Evolutionary conservation across 441 rosid genomes (phyloP).

Genomic region (Heliophila coronopifolia): DNA sequence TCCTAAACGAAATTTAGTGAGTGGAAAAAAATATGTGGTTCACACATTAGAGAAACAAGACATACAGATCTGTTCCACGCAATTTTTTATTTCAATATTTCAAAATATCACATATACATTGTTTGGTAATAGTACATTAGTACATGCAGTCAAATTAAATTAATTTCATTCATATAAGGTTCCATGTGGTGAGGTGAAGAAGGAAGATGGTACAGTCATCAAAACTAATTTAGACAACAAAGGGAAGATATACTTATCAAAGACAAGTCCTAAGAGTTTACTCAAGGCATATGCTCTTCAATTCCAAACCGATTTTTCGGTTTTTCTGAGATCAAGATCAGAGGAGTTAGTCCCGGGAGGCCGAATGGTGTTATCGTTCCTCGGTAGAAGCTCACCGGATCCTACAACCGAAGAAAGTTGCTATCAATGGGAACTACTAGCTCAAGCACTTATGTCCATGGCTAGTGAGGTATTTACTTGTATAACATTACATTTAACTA

Average conservation of each 20-base stretch:
- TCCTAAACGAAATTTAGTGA: too few species aligned
- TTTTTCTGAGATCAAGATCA: conserved; percentile 25
- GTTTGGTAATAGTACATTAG: not conserved
- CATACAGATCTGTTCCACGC: too few species aligned
- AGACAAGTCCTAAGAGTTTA: conserved; percentile 27
- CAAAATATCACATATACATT: conserved; percentile 6
- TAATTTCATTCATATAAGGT: conserved; percentile 17
- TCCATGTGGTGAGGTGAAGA: conserved; percentile 22
- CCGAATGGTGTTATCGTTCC: conserved; percentile 31
- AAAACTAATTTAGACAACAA: conserved; percentile 19
- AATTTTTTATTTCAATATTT: too few species aligned
- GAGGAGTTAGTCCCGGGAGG: conserved; percentile 33
- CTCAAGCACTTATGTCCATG: conserved; percentile 34
- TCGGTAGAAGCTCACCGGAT: conserved; percentile 29
- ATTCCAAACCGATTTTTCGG: conserved; percentile 27
- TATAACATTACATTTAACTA: conserved; percentile 7
- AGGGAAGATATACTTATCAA: conserved; percentile 31
- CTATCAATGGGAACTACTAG: conserved; percentile 34
- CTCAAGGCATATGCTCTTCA: conserved; percentile 30
- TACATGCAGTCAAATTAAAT: not conserved
- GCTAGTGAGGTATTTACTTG: conserved; percentile 29
- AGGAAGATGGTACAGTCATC: not conserved
- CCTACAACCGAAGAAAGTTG: conserved; percentile 30
- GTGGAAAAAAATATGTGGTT: too few species aligned
- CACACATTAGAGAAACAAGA: too few species aligned